Evolutionary conservation across 208 protist genomes (phyloP).

Genomic region (Angomonas desouzai): DNA sequence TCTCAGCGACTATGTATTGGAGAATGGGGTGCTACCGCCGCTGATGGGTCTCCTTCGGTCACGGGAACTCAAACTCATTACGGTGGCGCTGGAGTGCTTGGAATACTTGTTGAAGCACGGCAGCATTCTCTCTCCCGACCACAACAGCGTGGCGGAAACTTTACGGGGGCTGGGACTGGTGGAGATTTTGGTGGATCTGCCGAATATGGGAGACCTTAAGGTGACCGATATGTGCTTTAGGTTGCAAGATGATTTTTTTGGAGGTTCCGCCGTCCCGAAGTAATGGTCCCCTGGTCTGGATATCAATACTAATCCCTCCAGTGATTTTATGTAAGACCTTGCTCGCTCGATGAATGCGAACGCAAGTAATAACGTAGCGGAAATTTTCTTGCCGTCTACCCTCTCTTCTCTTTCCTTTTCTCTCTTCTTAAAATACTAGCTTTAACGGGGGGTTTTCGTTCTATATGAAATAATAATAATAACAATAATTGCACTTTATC

Average conservation of each 20-base stretch:
- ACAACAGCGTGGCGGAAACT: conserved; percentile 19
- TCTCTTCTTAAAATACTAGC: too few species aligned
- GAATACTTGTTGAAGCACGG: conserved; percentile 92
- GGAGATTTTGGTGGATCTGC: conserved; percentile 93
- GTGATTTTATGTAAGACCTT: too few species aligned
- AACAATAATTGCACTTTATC: too few species aligned
- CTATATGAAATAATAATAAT: too few species aligned
- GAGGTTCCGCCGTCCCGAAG: conserved; percentile 94
- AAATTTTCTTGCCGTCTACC: too few species aligned
- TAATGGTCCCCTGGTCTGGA: conserved; percentile 96
- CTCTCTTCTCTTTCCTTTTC: too few species aligned
- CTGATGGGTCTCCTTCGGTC: conserved; percentile 90
- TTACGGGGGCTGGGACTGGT: conserved; percentile 77
- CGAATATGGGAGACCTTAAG: conserved; percentile 90
- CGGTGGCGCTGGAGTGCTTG: conserved; percentile 95
- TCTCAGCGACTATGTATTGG: conserved; percentile 59
- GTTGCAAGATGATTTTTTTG: too few species aligned
- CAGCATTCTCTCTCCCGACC: background rate
- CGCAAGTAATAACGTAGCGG: too few species aligned
- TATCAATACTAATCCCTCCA: too few species aligned
- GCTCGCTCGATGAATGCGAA: too few species aligned
- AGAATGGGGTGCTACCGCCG: conserved; percentile 83
- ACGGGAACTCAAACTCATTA: conserved; percentile 91
- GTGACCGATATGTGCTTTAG: conserved; percentile 92
- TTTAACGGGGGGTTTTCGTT: too few species aligned